A percentile compares a stretch with the other conserved stretches of the same genome.
These are phyloP conservation scores for Teunomyces atbi DNA, from an alignment of 805 yeast genomes.

Conservation along the genomic window DNA sequence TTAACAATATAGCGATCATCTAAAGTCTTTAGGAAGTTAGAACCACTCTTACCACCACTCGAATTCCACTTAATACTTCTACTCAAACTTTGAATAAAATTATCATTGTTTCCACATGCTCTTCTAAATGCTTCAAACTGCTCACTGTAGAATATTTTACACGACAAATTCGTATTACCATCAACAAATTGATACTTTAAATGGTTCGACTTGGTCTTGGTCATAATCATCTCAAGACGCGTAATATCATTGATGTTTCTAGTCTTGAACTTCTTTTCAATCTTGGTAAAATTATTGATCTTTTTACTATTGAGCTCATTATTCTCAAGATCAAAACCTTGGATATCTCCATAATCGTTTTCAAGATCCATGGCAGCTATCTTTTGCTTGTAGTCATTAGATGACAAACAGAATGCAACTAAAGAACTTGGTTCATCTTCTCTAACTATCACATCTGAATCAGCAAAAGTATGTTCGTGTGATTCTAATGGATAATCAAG, in stretches of 20 bases:
- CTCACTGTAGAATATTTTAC: slow-evolving; percentile 93
- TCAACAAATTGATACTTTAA: slow-evolving; percentile 89
- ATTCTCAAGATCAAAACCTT: slow-evolving; percentile 20
- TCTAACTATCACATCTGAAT: slow-evolving; percentile 87
- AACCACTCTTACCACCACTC: slow-evolving; percentile 95
- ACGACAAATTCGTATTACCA: slow-evolving; percentile 73
- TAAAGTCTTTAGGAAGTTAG: slow-evolving; percentile 86
- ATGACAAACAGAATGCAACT: slow-evolving; percentile 87
- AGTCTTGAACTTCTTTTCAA: slow-evolving; percentile 41
- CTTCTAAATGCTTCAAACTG: slow-evolving; percentile 93
- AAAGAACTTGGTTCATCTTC: slow-evolving; percentile 96
- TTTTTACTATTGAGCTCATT: slow-evolving; percentile 34
- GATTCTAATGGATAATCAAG: slow-evolving; percentile 76
- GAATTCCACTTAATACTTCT: slow-evolving; percentile 96
- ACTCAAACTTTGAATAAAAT: slow-evolving; percentile 84
- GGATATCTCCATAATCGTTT: slow-evolving; percentile 13
- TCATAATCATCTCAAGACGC: slow-evolving; percentile 64
- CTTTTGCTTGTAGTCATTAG: slow-evolving; percentile 75
- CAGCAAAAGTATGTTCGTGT: slow-evolving; percentile 88
- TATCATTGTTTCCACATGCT: slow-evolving; percentile 73
- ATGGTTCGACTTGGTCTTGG: slow-evolving; percentile 83
- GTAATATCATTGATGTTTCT: slow-evolving; percentile 21
- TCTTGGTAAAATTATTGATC: slow-evolving; percentile 35
- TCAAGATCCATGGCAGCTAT: slow-evolving; percentile 39
- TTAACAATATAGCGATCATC: slow-evolving; percentile 89